Conservation (phyloP, 139 green algal genomes). For the Bryopsis sp. region DNA sequence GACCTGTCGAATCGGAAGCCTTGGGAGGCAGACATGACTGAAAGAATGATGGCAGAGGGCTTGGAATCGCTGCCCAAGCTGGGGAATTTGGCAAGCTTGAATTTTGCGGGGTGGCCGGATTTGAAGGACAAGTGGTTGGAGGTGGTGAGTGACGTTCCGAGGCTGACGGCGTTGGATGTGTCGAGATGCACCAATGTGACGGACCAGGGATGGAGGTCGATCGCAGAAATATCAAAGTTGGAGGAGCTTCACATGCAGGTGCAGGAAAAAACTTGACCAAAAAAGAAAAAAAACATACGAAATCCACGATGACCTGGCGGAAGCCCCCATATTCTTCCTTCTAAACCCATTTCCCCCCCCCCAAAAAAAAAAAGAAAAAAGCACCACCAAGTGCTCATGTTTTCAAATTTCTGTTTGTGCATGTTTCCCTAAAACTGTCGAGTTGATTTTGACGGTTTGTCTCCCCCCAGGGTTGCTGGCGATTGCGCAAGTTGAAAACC, state of each 20-base stretch:
- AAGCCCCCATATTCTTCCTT: too few species aligned
- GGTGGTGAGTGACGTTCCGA: neutral
- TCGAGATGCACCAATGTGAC: neutral
- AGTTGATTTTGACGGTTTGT: too few species aligned
- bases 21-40: neutral
- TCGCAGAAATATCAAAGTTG: neutral
- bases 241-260: neutral
- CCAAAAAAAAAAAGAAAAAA: too few species aligned
- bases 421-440: too few species aligned
- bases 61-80: neutral
- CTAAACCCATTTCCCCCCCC: too few species aligned
- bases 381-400: too few species aligned
- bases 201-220: neutral
- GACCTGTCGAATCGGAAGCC: neutral
- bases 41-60: neutral
- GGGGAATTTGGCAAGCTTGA: neutral
- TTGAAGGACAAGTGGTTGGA: neutral
- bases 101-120: neutral
- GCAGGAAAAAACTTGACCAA: too few species aligned
- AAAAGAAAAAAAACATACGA: too few species aligned
- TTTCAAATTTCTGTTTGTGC: too few species aligned
- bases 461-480: neutral
- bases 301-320: too few species aligned
- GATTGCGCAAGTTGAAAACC: neutral
- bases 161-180: neutral